These are phyloP conservation scores for Glebionis coronaria DNA, from an alignment of 129 eudicot genomes.

Conservation along the genomic window DNA sequence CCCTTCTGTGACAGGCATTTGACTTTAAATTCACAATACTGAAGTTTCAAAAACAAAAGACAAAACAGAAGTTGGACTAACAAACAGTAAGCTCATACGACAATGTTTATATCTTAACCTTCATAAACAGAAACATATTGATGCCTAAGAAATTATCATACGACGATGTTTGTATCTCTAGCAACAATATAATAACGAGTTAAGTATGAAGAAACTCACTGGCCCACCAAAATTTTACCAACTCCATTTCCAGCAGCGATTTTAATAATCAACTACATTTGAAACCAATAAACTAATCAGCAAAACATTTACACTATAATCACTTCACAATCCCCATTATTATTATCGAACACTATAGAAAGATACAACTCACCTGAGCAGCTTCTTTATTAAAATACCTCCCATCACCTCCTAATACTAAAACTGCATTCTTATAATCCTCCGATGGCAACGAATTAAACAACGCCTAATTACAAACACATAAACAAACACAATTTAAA, in stretches of 20 bases:
- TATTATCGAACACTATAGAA: neutral
- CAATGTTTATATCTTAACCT: neutral
- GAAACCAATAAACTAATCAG: constrained; percentile 1
- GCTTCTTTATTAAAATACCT: constrained; percentile 91
- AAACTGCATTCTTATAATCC: constrained; percentile 70
- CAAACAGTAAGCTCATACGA: neutral
- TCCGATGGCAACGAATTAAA: constrained; percentile 89
- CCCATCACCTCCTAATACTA: constrained; percentile 98
- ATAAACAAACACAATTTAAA: neutral
- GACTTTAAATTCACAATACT: constrained; percentile 1
- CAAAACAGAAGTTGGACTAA: neutral
- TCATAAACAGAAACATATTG: constrained; percentile 2
- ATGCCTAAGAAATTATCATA: neutral
- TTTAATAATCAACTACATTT: constrained; percentile 79
- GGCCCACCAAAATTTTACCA: constrained; percentile 90
- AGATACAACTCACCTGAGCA: constrained; percentile 61
- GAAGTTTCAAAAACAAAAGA: neutral
- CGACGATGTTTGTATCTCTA: neutral
- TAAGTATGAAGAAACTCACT: constrained; percentile 49
- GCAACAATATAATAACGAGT: neutral
- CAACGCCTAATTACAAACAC: constrained; percentile 52
- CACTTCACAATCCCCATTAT: constrained; percentile 10
- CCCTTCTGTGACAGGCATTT: neutral
- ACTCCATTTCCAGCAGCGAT: constrained; percentile 98
- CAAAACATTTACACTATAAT: constrained; percentile 8